These are phyloP conservation scores for Neurospora sp. DNA, from an alignment of 495 filamentous ascomycete species.

Conservation along the genomic window DNA sequence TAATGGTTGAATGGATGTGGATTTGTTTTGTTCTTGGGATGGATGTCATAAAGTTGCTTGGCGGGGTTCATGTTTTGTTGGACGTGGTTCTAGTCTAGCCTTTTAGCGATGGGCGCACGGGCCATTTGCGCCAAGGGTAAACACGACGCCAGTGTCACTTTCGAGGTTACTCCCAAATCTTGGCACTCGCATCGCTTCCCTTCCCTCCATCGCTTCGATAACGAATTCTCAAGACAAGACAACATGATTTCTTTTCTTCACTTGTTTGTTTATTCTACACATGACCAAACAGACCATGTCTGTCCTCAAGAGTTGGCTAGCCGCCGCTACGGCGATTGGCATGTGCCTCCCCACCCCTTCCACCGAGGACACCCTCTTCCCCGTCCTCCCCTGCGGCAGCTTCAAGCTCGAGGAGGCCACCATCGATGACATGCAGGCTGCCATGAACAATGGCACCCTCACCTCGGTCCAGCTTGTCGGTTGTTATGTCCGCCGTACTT, in stretches of 20 bases:
- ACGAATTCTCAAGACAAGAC: not conserved
- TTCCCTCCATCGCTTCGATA: not conserved
- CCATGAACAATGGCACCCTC: slow-evolving; percentile 26
- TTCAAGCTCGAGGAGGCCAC: slow-evolving; percentile 52
- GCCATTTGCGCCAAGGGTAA: not conserved
- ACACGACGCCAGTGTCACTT: not conserved
- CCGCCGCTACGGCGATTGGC: not conserved
- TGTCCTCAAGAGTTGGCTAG: not conserved
- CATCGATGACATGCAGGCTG: slow-evolving; percentile 30
- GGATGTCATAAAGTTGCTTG: not conserved
- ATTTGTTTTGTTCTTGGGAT: not conserved
- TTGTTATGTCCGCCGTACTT: slow-evolving; percentile 43
- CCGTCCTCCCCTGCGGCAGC: slow-evolving; percentile 52
- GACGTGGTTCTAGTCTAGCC: not conserved
- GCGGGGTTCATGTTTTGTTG: not conserved
- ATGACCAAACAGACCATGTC: not conserved
- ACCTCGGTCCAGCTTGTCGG: slow-evolving; percentile 38
- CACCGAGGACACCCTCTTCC: slow-evolving; percentile 13
- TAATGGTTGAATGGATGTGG: not conserved
- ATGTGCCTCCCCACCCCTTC: not conserved
- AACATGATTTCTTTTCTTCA: not conserved
- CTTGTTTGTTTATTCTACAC: not conserved
- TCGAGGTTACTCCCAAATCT: not conserved
- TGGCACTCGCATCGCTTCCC: not conserved
- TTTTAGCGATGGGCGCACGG: not conserved